Percentiles rank a stretch among this genome's conserved stretches.
Conservation (phyloP, 345 rosid species). For the Anastatica hierochuntica region DNA sequence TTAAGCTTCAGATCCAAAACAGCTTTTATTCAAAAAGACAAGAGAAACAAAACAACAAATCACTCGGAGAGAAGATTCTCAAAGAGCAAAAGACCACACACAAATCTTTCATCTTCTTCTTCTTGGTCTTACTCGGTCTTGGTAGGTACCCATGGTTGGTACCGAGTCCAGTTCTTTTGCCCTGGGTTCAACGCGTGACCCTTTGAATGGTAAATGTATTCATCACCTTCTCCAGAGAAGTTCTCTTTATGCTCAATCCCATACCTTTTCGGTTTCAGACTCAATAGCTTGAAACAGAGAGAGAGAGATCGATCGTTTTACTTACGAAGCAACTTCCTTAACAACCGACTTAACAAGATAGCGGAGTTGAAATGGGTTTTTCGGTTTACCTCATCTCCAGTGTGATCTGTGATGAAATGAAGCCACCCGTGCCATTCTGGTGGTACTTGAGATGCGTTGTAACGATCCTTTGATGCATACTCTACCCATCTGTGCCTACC, state of each 20-base stretch:
- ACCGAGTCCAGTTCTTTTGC: slow-evolving; percentile 91
- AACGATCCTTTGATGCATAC: slow-evolving; percentile 71
- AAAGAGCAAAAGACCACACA: not conserved
- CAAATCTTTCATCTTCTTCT: not conserved
- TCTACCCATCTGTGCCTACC: slow-evolving; percentile 98
- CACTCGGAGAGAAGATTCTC: not conserved
- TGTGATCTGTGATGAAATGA: slow-evolving; percentile 83
- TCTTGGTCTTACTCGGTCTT: slow-evolving; percentile 50
- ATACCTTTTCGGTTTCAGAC: slow-evolving; percentile 85
- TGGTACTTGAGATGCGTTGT: slow-evolving; percentile 97
- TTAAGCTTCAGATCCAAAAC: not conserved
- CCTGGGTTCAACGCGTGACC: slow-evolving; percentile 91
- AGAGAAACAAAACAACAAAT: not conserved
- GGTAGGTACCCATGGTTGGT: slow-evolving; percentile 81
- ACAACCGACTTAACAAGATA: not conserved
- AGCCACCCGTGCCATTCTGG: slow-evolving; percentile 99
- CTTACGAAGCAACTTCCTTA: not conserved
- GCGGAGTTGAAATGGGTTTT: not conserved
- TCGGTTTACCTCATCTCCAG: slow-evolving; percentile 75
- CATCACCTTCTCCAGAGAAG: slow-evolving; percentile 85
- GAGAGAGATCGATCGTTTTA: not conserved
- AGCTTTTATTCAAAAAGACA: not conserved
- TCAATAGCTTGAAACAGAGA: slow-evolving; percentile 54
- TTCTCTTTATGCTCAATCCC: slow-evolving; percentile 85
- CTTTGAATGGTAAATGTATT: slow-evolving; percentile 76